Conservation (phyloP, 2,329 filamentous ascomycete species). For the Aspergillus fischeri region DNA sequence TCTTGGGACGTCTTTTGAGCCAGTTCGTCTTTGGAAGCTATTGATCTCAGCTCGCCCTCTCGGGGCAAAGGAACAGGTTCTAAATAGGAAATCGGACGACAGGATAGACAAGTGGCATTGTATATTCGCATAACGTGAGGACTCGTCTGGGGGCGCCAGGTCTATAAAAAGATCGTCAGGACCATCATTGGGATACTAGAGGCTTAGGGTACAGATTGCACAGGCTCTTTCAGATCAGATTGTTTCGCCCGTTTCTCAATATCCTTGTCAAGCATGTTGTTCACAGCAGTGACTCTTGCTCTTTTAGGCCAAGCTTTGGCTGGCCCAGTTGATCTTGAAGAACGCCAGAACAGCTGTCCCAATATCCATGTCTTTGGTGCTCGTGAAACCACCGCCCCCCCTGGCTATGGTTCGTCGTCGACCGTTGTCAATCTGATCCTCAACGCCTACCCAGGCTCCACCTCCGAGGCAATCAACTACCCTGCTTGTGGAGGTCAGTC, state of each 20-base stretch:
- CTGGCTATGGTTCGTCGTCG: constrained; percentile 50
- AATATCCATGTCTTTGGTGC: constrained; percentile 50
- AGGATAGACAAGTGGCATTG: not conserved
- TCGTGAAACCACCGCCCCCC: constrained; percentile 46
- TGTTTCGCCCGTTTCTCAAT: not conserved
- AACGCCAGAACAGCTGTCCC: constrained; percentile 36
- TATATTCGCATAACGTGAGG: not conserved
- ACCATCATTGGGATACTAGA: not conserved
- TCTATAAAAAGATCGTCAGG: not conserved
- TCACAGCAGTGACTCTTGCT: not conserved
- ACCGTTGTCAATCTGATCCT: constrained; percentile 51
- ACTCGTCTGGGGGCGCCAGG: not conserved
- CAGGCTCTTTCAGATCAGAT: not conserved
- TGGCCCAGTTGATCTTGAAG: constrained; percentile 4
- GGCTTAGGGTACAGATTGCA: not conserved
- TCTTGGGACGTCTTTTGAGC: not conserved
- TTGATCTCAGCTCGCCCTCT: not conserved
- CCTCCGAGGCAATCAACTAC: constrained; percentile 54
- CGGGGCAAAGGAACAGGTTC: not conserved
- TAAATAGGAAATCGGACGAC: not conserved
- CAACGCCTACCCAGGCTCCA: constrained; percentile 47
- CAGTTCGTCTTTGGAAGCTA: not conserved
- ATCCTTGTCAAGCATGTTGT: not conserved
- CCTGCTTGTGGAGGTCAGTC: constrained; percentile 61
- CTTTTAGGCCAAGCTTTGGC: constrained; percentile 3